Percentiles rank a stretch among this genome's conserved stretches.
Conservation (phyloP, 139 green algal species). For the Chlorella sp. region DNA sequence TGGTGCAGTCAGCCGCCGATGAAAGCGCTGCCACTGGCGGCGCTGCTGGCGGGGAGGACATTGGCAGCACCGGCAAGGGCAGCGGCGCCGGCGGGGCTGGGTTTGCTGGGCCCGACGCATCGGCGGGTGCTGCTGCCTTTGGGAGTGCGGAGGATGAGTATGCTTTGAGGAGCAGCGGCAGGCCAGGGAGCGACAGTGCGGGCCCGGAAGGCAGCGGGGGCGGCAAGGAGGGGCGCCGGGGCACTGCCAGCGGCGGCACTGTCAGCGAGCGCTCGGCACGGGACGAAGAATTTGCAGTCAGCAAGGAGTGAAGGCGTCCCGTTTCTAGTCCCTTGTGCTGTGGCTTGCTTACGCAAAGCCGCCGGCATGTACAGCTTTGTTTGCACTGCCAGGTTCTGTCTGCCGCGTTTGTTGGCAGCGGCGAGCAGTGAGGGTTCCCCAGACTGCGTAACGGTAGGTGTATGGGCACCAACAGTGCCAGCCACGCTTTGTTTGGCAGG, state of each 20-base stretch:
- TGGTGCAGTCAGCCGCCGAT: conserved; percentile 20
- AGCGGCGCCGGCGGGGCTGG: not conserved
- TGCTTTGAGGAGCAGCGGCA: no score
- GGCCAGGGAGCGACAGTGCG: not conserved
- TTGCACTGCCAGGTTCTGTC: no score
- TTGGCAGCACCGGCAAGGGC: not conserved
- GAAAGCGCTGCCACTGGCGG: not conserved
- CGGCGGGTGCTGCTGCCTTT: not conserved
- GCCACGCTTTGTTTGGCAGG: no score
- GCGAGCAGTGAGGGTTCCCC: no score
- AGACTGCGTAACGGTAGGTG: no score
- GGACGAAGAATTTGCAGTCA: conserved; percentile 10
- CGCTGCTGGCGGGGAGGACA: conserved; percentile 4
- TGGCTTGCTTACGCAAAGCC: no score
- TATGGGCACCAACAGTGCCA: no score
- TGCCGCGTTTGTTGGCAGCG: no score
- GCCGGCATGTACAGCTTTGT: no score
- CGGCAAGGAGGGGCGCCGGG: not conserved
- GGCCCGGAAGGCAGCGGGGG: not conserved
- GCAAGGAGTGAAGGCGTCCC: not conserved
- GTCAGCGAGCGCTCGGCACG: conserved; percentile 4
- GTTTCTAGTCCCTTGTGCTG: no score
- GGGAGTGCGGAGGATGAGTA: no score
- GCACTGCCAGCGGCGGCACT: not conserved
- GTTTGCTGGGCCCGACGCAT: not conserved